These are phyloP conservation scores for Melaleuca quinquenervia DNA, from an alignment of 345 rosid species.

Conservation along the genomic window DNA sequence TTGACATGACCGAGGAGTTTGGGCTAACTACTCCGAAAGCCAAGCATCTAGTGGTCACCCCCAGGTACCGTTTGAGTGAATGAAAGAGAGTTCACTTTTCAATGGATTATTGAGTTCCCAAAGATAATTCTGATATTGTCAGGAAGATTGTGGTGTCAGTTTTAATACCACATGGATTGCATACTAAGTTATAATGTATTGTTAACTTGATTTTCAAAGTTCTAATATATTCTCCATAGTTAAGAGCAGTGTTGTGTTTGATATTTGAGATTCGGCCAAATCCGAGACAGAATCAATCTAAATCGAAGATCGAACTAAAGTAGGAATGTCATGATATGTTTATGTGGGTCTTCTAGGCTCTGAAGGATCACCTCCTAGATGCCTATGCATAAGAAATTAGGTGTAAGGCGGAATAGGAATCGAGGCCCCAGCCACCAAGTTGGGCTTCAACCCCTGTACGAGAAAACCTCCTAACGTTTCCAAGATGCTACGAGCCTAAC, in stretches of 20 bases:
- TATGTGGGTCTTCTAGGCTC: not conserved
- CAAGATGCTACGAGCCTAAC: too few species aligned
- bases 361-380: too few species aligned
- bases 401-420: too few species aligned
- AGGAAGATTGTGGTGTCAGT: not conserved
- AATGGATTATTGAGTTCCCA: not conserved
- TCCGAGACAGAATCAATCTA: not conserved
- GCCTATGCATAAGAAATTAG: too few species aligned
- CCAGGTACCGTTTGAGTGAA: constrained; percentile 10
- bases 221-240: not conserved
- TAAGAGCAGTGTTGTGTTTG: not conserved
- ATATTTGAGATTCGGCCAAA: not conserved
- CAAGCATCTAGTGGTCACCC: constrained; percentile 18
- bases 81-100: not conserved
- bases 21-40: constrained; percentile 20
- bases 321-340: not conserved
- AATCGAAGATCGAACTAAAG: not conserved
- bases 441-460: too few species aligned
- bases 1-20: constrained; percentile 37
- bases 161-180: not conserved
- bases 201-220: not conserved
- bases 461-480: too few species aligned
- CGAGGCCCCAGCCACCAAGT: too few species aligned
- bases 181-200: not conserved
- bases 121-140: not conserved